Percentiles rank a stretch among this genome's conserved stretches.
phyloP scores from a whole-genome alignment of 257 asterid genomes.

The Primulina huaijiensis region DNA sequence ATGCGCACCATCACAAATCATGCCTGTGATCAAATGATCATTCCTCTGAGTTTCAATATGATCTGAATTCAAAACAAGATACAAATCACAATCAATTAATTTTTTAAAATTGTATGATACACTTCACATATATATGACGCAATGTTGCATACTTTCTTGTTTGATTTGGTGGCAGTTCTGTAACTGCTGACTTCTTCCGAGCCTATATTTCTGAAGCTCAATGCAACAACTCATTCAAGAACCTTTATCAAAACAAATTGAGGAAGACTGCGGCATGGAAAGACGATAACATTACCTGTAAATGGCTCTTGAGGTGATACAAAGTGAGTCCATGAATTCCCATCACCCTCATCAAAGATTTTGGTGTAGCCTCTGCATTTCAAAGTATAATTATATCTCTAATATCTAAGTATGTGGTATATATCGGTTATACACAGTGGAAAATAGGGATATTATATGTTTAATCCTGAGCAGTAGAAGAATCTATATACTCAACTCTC shows the following conservation, averaged over 20 bases:
- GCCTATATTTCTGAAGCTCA: slow-evolving; percentile 71
- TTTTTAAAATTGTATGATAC: neutral
- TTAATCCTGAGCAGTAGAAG: neutral
- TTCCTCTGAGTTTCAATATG: slow-evolving; percentile 39
- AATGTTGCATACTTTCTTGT: slow-evolving; percentile 45
- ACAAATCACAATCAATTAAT: slow-evolving; percentile 4
- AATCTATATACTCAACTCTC: slow-evolving; percentile 54
- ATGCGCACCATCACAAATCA: slow-evolving; percentile 41
- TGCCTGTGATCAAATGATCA: slow-evolving; percentile 25
- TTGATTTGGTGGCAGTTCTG: slow-evolving; percentile 39
- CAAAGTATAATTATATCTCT: slow-evolving; percentile 1
- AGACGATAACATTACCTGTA: slow-evolving; percentile 50
- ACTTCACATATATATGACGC: slow-evolving; percentile 3
- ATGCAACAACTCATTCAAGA: slow-evolving; percentile 14
- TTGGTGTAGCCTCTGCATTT: slow-evolving; percentile 92
- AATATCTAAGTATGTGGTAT: neutral
- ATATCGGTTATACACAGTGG: no score
- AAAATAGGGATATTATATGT: no score
- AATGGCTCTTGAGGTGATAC: slow-evolving; percentile 96
- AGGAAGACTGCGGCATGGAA: slow-evolving; percentile 10
- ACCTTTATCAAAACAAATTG: neutral
- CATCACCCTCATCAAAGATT: slow-evolving; percentile 92
- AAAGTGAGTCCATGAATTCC: slow-evolving; percentile 80
- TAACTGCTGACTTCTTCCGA: slow-evolving; percentile 66
- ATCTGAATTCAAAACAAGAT: slow-evolving; percentile 35